phyloP scores from a whole-genome alignment of 2,329 filamentous ascomycete genomes.

The Pseudogymnoascus sp. region DNA sequence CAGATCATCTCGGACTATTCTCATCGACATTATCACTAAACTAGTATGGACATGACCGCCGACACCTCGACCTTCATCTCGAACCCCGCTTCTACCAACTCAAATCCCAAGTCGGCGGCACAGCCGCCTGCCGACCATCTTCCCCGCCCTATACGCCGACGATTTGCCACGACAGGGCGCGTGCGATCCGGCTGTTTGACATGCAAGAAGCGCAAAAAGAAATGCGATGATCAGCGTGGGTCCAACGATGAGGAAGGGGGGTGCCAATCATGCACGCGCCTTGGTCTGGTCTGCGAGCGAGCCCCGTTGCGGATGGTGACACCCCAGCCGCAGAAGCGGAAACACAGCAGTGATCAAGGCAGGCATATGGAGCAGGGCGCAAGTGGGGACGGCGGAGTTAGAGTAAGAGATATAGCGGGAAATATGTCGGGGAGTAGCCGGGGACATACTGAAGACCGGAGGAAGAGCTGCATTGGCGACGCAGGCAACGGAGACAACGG shows the following conservation, averaged over 20 bases:
- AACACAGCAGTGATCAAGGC: neutral
- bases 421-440: neutral
- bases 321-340: neutral
- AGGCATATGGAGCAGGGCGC: neutral
- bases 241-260: neutral
- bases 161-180: conserved; percentile 12
- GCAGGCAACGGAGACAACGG: neutral
- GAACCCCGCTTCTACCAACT: neutral
- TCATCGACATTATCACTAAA: neutral
- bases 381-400: neutral
- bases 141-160: conserved; percentile 10
- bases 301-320: conserved; percentile 11
- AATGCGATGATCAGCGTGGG: conserved; percentile 8
- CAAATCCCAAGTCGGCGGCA: neutral
- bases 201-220: conserved; percentile 10
- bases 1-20: neutral
- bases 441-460: neutral
- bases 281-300: conserved; percentile 11
- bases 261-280: conserved; percentile 9
- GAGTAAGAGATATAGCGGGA: neutral
- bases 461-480: neutral
- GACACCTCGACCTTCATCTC: neutral
- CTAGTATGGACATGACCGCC: neutral
- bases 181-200: conserved; percentile 10
- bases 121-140: neutral